Base-by-base conservation (phyloP, 352 stramenopile species). In the Thalassiosira livingstoniorum region DNA sequence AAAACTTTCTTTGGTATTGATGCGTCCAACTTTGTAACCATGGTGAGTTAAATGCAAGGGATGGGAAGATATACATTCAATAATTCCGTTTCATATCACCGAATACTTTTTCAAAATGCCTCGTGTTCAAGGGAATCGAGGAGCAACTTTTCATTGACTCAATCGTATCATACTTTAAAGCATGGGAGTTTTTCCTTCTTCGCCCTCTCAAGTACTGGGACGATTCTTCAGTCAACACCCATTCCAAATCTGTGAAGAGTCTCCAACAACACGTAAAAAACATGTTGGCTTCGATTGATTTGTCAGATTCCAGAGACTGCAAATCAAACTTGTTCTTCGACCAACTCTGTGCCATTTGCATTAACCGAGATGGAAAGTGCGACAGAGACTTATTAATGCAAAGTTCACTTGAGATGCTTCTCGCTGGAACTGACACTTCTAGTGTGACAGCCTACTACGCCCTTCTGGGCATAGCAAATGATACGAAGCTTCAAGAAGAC, bases 101-200 rank as follows among this genome's bases (percentile, higher is more conserved):
- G n/a, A 15, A 23, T 64, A 23, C 23, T 11, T 54, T 53, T 18
- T 53, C 42, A 53, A 53, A 53, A 53, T 53, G 42, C 42, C 21
- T 53, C 42, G 21, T 53, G 42, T 21, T 2, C 57, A 10, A 67
- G 54, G 67, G 67, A 18, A 66, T 78, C 43, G 2, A 67, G n/a
- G 62, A 74, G 62, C 4, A 47, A 4, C 27, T 67, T 18, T 73
- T 64, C n/a, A 83, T 83, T 18, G 51, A 78, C 39, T 57, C 76
- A 51, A 80, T 83, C 60, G 51, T 83, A 43, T 47, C 37, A n/a
- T 83, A 78, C 37, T 83, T 83, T 35, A 83, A 83, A 29, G 76
- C 76, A 31, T 83, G 76, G 76, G 72, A 80, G 31, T 80, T 57
- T 34, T 80, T 80, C 32, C 51, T 80, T 18, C 34, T 80, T 43